phyloP scores from a whole-genome alignment of 148 eudicot species.

The Pharnaceum exiguum region DNA sequence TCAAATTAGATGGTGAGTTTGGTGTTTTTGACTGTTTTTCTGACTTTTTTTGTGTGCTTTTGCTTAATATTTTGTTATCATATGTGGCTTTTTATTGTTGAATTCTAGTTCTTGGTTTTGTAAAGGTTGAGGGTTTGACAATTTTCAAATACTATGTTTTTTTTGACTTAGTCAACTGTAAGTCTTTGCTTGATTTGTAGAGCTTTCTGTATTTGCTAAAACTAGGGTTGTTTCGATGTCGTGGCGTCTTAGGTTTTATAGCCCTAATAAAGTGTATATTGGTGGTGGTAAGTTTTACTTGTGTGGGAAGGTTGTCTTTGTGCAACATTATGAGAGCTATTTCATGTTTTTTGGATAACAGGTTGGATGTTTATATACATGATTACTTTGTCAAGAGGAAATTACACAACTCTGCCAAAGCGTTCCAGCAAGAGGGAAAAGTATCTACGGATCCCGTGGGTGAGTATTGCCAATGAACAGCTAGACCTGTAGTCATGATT shows the following conservation, averaged over 20 bases:
- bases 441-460: constrained; percentile 47
- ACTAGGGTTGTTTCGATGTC: constrained; percentile 2
- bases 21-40: too few relatives aligned
- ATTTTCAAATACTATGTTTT: not conserved
- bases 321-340: constrained; percentile 5
- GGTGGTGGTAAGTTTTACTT: not conserved
- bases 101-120: constrained; percentile 13
- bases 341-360: constrained; percentile 12
- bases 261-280: too few relatives aligned
- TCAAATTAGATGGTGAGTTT: too few relatives aligned
- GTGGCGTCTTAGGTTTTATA: not conserved
- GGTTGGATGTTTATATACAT: constrained; percentile 51
- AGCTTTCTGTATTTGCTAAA: not conserved
- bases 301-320: constrained; percentile 1
- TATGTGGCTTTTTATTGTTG: not conserved
- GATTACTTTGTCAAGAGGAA: constrained; percentile 50
- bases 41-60: too few relatives aligned
- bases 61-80: too few relatives aligned
- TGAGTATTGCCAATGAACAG: constrained; percentile 13
- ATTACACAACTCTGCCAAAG: constrained; percentile 45
- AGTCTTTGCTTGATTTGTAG: not conserved
- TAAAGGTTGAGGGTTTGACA: not conserved
- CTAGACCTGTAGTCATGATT: constrained; percentile 1
- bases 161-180: constrained; percentile 1
- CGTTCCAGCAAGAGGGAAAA: constrained; percentile 49